Evolutionary conservation across 768 basidiomycete genomes (phyloP).

Genomic region (Psilocybe azurescens): DNA sequence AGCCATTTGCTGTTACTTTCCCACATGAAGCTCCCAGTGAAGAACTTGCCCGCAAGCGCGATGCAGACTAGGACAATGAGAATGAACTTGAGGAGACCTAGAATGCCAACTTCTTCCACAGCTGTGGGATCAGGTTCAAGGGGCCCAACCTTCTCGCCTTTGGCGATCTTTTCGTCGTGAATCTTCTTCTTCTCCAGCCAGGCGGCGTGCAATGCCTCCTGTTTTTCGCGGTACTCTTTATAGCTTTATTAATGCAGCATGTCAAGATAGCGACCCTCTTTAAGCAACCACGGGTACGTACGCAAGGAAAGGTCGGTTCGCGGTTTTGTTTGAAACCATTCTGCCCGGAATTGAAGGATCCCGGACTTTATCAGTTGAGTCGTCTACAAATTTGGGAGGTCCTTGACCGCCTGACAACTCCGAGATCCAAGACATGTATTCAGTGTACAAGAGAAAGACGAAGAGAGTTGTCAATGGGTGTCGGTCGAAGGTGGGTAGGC

Average conservation of each 20-base stretch:
- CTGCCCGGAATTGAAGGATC: constrained; percentile 71
- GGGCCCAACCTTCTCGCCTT: constrained; percentile 75
- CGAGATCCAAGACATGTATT: constrained; percentile 70
- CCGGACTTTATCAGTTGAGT: constrained; percentile 53
- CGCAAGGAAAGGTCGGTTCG: constrained; percentile 87
- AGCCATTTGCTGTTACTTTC: constrained; percentile 74
- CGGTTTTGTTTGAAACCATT: constrained; percentile 80
- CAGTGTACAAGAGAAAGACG: constrained; percentile 10
- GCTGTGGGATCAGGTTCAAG: constrained; percentile 77
- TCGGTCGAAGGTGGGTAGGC: constrained; percentile 2
- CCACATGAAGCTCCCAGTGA: constrained; percentile 89
- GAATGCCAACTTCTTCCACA: constrained; percentile 65
- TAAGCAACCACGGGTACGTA: constrained; percentile 35
- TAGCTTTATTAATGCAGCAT: constrained; percentile 48
- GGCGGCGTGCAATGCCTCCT: constrained; percentile 61
- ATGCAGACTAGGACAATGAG: constrained; percentile 57
- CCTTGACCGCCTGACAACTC: constrained; percentile 47
- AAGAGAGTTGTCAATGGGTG: neutral
- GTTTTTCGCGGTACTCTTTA: constrained; percentile 67
- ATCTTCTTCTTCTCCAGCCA: constrained; percentile 76
- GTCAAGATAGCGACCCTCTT: constrained; percentile 1
- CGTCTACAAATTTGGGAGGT: constrained; percentile 42
- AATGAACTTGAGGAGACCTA: constrained; percentile 74
- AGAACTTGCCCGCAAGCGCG: constrained; percentile 75
- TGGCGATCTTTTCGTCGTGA: constrained; percentile 73